phyloP scores from a whole-genome alignment of 257 asterid species.

The Paulownia fortunei region DNA sequence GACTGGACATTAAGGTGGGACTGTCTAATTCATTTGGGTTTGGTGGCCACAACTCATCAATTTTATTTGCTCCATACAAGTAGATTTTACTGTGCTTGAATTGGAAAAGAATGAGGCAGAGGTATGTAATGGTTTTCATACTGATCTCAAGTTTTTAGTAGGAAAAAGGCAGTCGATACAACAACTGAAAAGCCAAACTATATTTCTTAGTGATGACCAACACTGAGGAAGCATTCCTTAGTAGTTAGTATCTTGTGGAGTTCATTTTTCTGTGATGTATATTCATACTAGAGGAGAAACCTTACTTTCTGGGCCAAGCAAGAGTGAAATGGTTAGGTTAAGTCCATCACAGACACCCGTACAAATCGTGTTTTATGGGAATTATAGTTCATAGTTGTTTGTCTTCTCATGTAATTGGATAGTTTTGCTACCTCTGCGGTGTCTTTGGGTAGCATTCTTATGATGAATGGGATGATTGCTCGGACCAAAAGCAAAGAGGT shows the following conservation, averaged over 20 bases:
- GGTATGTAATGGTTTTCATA: slow-evolving; percentile 35
- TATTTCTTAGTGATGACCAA: slow-evolving; percentile 1
- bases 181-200: slow-evolving; percentile 21
- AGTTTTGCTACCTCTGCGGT: slow-evolving; percentile 14
- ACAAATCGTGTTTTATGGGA: slow-evolving; percentile 8
- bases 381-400: neutral
- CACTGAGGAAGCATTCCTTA: slow-evolving; percentile 3
- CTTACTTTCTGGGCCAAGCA: slow-evolving; percentile 16
- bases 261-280: slow-evolving; percentile 12
- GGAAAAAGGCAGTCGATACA: slow-evolving; percentile 1
- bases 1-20: slow-evolving; percentile 71
- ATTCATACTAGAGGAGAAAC: slow-evolving; percentile 10
- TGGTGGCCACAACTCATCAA: slow-evolving; percentile 85
- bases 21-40: slow-evolving; percentile 84
- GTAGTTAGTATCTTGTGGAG: slow-evolving; percentile 16
- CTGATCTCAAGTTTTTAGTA: neutral
- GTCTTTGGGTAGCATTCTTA: neutral
- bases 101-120: slow-evolving; percentile 22
- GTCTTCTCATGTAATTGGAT: neutral
- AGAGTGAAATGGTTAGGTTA: neutral
- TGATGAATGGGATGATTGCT: neutral
- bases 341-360: neutral
- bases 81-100: slow-evolving; percentile 37
- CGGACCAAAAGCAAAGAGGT: slow-evolving; percentile 9
- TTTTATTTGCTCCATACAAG: slow-evolving; percentile 71